phyloP scores from a whole-genome alignment of 306 rosid genomes.

The Senna siamea region DNA sequence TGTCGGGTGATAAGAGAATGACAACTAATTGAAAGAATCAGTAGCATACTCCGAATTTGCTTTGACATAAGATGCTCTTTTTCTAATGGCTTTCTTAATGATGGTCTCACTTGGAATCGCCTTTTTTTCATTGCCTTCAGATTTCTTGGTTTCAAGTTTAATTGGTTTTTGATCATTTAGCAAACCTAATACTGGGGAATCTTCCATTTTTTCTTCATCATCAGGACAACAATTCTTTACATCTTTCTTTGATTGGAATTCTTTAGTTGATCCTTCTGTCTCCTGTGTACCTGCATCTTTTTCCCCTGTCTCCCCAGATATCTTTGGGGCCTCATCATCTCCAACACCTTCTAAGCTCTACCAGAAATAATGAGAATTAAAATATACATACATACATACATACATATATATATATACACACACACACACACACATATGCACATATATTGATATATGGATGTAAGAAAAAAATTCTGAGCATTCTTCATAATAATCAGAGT shows the following conservation, averaged over 20 bases:
- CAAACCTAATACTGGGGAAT: conserved; percentile 77
- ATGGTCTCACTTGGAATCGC: conserved; percentile 58
- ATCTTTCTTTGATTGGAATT: conserved; percentile 49
- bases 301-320: conserved; percentile 51
- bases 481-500: conserved; percentile 22
- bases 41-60: conserved; percentile 84
- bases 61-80: conserved; percentile 71
- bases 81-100: conserved; percentile 74
- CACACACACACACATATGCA: background rate
- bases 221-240: conserved; percentile 52
- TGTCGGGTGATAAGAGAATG: conserved; percentile 15
- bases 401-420: background rate
- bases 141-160: conserved; percentile 51
- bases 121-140: conserved; percentile 53
- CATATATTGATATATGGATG: conserved; percentile 20
- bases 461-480: conserved; percentile 11
- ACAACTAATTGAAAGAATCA: conserved; percentile 32
- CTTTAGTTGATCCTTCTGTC: conserved; percentile 52
- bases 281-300: conserved; percentile 54
- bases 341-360: conserved; percentile 73
- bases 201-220: conserved; percentile 71
- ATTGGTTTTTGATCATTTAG: conserved; percentile 55
- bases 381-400: background rate
- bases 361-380: conserved; percentile 32
- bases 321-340: conserved; percentile 59